Evolutionary conservation across 257 asterid species (phyloP).

Genomic region (Catharanthus roseus): DNA sequence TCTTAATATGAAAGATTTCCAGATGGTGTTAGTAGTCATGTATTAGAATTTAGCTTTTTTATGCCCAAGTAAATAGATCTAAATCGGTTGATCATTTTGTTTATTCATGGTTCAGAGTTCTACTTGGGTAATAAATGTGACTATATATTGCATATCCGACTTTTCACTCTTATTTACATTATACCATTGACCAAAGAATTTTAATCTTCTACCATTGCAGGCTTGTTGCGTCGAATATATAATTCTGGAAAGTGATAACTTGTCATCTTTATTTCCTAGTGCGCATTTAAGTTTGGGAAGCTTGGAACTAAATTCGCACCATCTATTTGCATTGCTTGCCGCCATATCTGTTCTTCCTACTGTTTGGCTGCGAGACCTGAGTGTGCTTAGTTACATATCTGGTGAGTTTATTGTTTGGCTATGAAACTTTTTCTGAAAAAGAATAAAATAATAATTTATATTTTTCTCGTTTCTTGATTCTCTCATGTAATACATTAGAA

Average conservation of each 20-base stretch:
- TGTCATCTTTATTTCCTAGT: conserved; percentile 82
- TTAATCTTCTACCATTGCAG: conserved; percentile 33
- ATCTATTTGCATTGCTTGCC: conserved; percentile 64
- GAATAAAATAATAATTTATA: not conserved
- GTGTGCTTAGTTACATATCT: conserved; percentile 84
- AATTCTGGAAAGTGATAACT: conserved; percentile 83
- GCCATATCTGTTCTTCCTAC: conserved; percentile 88
- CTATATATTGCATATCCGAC: not conserved
- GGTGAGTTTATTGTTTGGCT: conserved; percentile 41
- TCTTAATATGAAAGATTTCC: not conserved
- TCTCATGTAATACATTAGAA: not conserved
- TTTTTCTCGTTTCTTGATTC: not conserved
- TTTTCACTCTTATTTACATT: not conserved
- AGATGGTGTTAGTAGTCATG: not conserved
- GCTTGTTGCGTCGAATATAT: conserved; percentile 88
- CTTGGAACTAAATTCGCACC: conserved; percentile 44
- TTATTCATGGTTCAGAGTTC: not conserved
- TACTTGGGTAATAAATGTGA: not conserved
- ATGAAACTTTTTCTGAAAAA: not conserved
- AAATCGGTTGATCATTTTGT: not conserved
- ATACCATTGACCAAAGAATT: not conserved
- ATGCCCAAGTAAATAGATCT: not conserved
- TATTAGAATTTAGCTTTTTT: not conserved
- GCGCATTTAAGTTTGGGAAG: conserved; percentile 65
- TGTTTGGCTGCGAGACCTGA: conserved; percentile 69